Conservation (phyloP, 768 basidiomycete species). For the Collybia sordida region DNA sequence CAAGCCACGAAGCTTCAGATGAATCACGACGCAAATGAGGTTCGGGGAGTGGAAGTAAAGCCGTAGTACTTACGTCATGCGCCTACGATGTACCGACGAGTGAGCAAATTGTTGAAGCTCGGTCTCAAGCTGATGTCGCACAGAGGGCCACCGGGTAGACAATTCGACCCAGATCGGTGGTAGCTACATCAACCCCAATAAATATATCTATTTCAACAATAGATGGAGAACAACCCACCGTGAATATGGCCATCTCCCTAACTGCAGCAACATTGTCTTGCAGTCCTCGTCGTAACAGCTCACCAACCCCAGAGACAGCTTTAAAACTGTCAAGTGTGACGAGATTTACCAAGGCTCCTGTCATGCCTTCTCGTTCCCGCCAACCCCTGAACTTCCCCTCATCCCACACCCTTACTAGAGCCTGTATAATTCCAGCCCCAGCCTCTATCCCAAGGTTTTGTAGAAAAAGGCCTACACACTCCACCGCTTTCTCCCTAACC, state of each 20-base stretch:
- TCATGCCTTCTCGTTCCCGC: constrained; percentile 77
- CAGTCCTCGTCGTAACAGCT: constrained; percentile 59
- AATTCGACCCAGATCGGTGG: constrained; percentile 44
- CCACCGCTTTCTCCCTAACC: constrained; percentile 69
- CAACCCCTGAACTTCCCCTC: constrained; percentile 62
- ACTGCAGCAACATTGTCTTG: constrained; percentile 85
- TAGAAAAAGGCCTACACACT: constrained; percentile 60
- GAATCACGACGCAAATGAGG: constrained; percentile 2
- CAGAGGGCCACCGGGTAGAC: constrained; percentile 26
- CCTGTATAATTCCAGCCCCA: constrained; percentile 42
- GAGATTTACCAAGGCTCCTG: constrained; percentile 54
- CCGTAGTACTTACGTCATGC: constrained; percentile 64
- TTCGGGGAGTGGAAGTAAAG: neutral
- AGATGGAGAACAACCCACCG: constrained; percentile 43
- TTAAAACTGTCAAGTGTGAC: constrained; percentile 37
- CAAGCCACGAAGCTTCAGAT: constrained; percentile 69
- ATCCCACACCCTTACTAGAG: constrained; percentile 55
- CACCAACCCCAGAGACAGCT: constrained; percentile 45
- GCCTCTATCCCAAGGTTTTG: constrained; percentile 48
- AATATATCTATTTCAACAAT: neutral
- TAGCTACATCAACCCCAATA: constrained; percentile 34
- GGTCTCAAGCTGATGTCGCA: constrained; percentile 34
- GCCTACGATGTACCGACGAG: constrained; percentile 52
- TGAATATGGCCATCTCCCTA: constrained; percentile 67
- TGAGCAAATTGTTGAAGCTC: constrained; percentile 45